Evolutionary conservation across 495 filamentous ascomycete species (phyloP).

Genomic region (Parathielavia hyrcaniae): DNA sequence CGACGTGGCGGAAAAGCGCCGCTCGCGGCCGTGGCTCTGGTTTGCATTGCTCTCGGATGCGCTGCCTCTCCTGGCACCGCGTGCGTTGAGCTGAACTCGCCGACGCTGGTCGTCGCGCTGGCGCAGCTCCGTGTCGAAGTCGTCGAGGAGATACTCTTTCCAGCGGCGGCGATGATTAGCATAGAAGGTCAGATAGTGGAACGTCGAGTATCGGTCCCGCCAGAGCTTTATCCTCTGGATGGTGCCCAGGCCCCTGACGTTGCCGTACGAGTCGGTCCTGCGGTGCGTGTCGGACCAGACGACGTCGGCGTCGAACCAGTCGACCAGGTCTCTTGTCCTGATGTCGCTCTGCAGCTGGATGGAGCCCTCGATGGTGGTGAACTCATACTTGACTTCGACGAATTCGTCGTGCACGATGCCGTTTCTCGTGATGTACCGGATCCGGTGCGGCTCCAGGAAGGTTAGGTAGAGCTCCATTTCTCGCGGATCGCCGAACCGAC

Average conservation of each 20-base stretch:
- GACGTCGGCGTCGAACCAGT: slow-evolving; percentile 36
- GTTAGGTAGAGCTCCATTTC: slow-evolving; percentile 35
- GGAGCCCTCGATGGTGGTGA: slow-evolving; percentile 33
- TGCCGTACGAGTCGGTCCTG: slow-evolving; percentile 33
- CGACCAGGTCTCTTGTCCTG: slow-evolving; percentile 30
- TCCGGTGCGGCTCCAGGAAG: slow-evolving; percentile 32
- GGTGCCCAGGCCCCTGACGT: slow-evolving; percentile 32
- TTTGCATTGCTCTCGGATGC: slow-evolving; percentile 20
- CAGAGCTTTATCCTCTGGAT: slow-evolving; percentile 38
- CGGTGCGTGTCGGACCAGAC: slow-evolving; percentile 34
- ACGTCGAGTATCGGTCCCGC: slow-evolving; percentile 32
- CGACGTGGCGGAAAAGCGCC: slow-evolving; percentile 29
- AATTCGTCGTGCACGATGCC: slow-evolving; percentile 32
- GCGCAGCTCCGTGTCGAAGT: slow-evolving; percentile 31
- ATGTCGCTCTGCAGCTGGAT: slow-evolving; percentile 34
- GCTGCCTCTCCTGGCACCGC: slow-evolving; percentile 29
- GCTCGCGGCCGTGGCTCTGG: slow-evolving; percentile 18
- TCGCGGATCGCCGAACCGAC: slow-evolving; percentile 31
- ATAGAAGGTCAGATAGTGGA: slow-evolving; percentile 33
- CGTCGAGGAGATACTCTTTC: slow-evolving; percentile 32
- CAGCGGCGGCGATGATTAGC: slow-evolving; percentile 32
- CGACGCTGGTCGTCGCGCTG: slow-evolving; percentile 32
- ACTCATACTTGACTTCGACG: slow-evolving; percentile 36
- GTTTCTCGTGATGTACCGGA: slow-evolving; percentile 30
- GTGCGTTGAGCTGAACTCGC: slow-evolving; percentile 27